Evolutionary conservation across 2,329 filamentous ascomycete genomes (phyloP), one percentile per base, ranked within the genome.

Genomic region (Ophiosphaerella herpotricha): DNA sequence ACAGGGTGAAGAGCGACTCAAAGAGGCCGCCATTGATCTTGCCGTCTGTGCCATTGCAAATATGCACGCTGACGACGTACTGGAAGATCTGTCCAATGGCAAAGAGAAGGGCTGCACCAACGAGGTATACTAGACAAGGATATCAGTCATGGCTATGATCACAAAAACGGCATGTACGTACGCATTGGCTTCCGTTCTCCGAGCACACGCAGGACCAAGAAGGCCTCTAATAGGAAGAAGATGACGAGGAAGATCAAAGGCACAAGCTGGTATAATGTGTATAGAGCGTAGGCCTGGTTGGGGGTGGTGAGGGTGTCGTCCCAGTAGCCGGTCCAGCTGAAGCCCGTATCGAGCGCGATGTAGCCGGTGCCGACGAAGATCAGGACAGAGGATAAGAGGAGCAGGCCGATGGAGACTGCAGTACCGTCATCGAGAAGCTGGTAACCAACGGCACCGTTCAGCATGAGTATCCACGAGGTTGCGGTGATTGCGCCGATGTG

Each of bases 381-480:
- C 12, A 84, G 77, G 9, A 80, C 74, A 0, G 88, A 87, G 12
- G 93, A 97, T 36, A 77, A 77, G 43, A 87, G 55, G 45, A 96
- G 85, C 4, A 97, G 80, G 5, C 84, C 88, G 12, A 97, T 67
- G 0, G 93, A 97, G 21, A 95, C 74, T 0, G 88, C 81, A 0
- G 94, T 99, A 40, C 94, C 94, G 64, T 99, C 94, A 61, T 99
- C 94, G 38, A 97, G 80, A 18, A 97, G 77, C 71, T 99, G 94
- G 73, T 90, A 99, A 39, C 94, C 94, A 39, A 99, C 91, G 4
- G 95, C 77, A 4, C 90, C 91, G 68, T 97, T 97, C 61, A 97
- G 81, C 76, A 97, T 84, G 4, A 99, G 82, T 31, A 96, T 85
- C 93, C 93, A 99, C 40, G 86, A 83, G 1, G 91, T 92, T 13